Percentiles rank a stretch among this genome's conserved stretches.
Conservation (phyloP, 352 stramenopile genomes). For the Globisporangium rhizosaccharum region DNA sequence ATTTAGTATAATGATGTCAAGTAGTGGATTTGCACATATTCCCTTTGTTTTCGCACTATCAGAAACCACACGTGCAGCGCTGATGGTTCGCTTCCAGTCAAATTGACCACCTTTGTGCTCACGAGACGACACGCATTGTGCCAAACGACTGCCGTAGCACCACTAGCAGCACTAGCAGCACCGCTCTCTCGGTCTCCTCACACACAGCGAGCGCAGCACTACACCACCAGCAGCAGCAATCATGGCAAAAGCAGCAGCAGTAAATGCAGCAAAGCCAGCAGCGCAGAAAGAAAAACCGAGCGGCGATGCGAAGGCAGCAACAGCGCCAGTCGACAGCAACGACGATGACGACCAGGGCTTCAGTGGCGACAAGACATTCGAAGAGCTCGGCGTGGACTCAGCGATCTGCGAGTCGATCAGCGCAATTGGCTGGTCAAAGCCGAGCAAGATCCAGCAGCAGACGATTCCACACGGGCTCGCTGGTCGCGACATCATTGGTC, state of each 20-base stretch:
- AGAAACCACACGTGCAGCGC: background rate
- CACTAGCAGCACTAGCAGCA: background rate
- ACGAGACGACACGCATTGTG: background rate
- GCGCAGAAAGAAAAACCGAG: background rate
- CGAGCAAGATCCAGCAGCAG: constrained; percentile 95
- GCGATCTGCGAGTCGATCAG: constrained; percentile 90
- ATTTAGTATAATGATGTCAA: too few species aligned
- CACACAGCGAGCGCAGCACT: too few species aligned
- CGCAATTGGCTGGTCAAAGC: constrained; percentile 90
- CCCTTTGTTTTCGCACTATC: too few species aligned
- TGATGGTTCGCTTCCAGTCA: constrained; percentile 14
- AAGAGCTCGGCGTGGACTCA: constrained; percentile 86
- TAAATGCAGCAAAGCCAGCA: background rate
- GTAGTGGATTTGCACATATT: too few species aligned
- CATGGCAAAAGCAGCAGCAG: constrained; percentile 9
- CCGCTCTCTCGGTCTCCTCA: background rate
- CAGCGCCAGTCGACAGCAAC: background rate
- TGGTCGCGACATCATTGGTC: constrained; percentile 96
- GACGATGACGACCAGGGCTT: constrained; percentile 40
- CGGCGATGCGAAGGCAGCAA: background rate
- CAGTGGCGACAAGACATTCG: constrained; percentile 79
- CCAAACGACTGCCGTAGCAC: background rate
- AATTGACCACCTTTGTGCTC: constrained; percentile 6
- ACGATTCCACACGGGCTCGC: constrained; percentile 90
- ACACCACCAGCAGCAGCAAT: background rate